These are phyloP conservation scores for Lotus japonicus DNA, from an alignment of 306 rosid genomes.

Conservation along the genomic window DNA sequence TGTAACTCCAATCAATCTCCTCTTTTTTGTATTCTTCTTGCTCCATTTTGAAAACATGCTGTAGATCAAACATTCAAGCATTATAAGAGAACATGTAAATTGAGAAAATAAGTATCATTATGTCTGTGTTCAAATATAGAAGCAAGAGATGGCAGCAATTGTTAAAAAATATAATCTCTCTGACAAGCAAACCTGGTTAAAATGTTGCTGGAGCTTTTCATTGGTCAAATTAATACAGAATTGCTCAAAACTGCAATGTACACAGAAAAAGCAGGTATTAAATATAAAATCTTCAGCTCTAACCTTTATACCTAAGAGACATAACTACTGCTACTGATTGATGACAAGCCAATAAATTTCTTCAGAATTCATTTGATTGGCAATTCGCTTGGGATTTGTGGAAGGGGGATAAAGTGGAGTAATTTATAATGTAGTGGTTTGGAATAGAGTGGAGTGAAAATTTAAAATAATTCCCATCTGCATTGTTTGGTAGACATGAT, in stretches of 20 bases:
- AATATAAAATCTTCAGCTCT: not conserved
- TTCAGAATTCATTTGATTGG: not conserved
- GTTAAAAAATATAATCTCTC: slow-evolving; percentile 8
- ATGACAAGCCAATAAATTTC: not conserved
- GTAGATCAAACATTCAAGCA: slow-evolving; percentile 35
- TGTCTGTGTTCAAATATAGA: not conserved
- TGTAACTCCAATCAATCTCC: slow-evolving; percentile 99
- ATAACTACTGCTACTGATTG: not conserved
- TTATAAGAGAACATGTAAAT: slow-evolving; percentile 9
- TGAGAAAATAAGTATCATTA: not conserved
- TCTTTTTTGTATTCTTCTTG: slow-evolving; percentile 99
- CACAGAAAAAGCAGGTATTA: slow-evolving; percentile 15
- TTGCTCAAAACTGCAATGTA: slow-evolving; percentile 85
- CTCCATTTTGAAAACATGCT: slow-evolving; percentile 99
- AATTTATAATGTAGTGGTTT: not conserved
- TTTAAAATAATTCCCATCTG: not conserved
- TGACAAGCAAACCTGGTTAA: slow-evolving; percentile 74
- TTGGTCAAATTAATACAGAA: slow-evolving; percentile 96
- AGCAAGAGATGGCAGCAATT: slow-evolving; percentile 17
- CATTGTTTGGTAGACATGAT: not conserved
- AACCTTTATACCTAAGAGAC: not conserved
- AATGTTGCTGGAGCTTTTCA: slow-evolving; percentile 99
- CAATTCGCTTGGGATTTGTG: not conserved
- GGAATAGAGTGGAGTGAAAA: not conserved
- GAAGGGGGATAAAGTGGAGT: not conserved